phyloP scores from a whole-genome alignment of 1,139 yeast genomes.

The Blastobotrys aristatus region DNA sequence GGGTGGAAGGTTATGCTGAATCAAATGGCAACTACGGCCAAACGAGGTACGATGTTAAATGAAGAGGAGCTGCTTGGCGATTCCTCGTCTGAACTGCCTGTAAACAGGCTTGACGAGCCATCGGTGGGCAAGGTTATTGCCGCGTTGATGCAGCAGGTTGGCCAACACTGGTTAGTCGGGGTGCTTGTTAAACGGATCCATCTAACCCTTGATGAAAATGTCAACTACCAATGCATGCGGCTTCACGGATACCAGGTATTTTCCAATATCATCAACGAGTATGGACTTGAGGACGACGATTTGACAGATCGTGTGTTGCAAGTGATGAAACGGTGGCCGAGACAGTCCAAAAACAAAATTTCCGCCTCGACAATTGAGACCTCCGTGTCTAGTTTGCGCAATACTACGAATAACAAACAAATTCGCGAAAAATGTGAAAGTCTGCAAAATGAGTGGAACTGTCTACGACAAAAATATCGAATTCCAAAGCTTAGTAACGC shows the following conservation, averaged over 20 bases:
- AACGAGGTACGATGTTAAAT: neutral
- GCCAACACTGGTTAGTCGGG: slow-evolving; percentile 48
- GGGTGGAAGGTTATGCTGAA: slow-evolving; percentile 3
- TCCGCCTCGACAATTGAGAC: slow-evolving; percentile 73
- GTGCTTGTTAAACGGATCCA: slow-evolving; percentile 66
- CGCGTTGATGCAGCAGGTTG: slow-evolving; percentile 73
- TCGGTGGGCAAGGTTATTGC: slow-evolving; percentile 73
- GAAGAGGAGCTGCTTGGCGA: slow-evolving; percentile 16
- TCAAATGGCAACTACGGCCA: slow-evolving; percentile 21
- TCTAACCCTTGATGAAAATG: slow-evolving; percentile 48
- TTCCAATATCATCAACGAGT: slow-evolving; percentile 45
- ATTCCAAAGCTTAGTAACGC: slow-evolving; percentile 51
- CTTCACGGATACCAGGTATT: slow-evolving; percentile 87
- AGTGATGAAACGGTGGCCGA: slow-evolving; percentile 64
- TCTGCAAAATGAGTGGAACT: slow-evolving; percentile 65
- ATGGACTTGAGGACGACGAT: slow-evolving; percentile 31
- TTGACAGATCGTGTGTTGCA: slow-evolving; percentile 42
- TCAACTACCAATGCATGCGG: slow-evolving; percentile 59
- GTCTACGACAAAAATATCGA: slow-evolving; percentile 73
- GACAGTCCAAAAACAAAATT: slow-evolving; percentile 74
- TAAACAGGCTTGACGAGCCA: slow-evolving; percentile 47
- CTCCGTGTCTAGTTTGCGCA: slow-evolving; percentile 44
- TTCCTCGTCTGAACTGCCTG: slow-evolving; percentile 38
- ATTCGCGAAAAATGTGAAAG: slow-evolving; percentile 39
- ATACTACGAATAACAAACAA: slow-evolving; percentile 26